phyloP scores from a whole-genome alignment of 768 basidiomycete genomes.

The Tubosaeta sp. region DNA sequence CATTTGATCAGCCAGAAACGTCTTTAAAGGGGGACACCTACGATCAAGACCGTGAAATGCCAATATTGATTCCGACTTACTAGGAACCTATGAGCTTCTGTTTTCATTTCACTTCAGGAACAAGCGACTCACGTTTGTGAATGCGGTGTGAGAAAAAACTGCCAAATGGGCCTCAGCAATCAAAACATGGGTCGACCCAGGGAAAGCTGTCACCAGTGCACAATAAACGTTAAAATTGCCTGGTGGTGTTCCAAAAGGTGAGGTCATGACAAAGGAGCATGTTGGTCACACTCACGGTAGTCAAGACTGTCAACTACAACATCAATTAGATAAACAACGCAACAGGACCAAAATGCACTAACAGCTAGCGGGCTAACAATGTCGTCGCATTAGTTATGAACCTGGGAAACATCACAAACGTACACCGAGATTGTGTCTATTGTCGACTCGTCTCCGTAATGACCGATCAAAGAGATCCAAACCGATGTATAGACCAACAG shows the following conservation, averaged over 20 bases:
- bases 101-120: background rate
- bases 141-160: conserved; percentile 42
- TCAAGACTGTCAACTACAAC: conserved; percentile 25
- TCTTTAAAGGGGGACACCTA: conserved; percentile 22
- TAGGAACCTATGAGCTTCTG: conserved; percentile 7
- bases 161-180: background rate
- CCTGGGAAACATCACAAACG: background rate
- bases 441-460: conserved; percentile 36
- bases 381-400: background rate
- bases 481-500: conserved; percentile 37
- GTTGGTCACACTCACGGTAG: conserved; percentile 24
- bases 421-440: conserved; percentile 47
- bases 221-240: conserved; percentile 26
- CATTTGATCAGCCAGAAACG: background rate
- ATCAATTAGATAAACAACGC: background rate
- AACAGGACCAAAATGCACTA: conserved; percentile 2
- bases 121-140: conserved; percentile 32
- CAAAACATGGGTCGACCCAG: background rate
- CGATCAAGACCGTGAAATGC: conserved; percentile 31
- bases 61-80: conserved; percentile 28
- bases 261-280: background rate
- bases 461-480: conserved; percentile 41
- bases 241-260: conserved; percentile 8
- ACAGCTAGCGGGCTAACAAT: conserved; percentile 25
- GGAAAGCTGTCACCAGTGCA: conserved; percentile 41